phyloP scores from a whole-genome alignment of 2,329 filamentous ascomycete species.

The Botryosphaeria dothidea region DNA sequence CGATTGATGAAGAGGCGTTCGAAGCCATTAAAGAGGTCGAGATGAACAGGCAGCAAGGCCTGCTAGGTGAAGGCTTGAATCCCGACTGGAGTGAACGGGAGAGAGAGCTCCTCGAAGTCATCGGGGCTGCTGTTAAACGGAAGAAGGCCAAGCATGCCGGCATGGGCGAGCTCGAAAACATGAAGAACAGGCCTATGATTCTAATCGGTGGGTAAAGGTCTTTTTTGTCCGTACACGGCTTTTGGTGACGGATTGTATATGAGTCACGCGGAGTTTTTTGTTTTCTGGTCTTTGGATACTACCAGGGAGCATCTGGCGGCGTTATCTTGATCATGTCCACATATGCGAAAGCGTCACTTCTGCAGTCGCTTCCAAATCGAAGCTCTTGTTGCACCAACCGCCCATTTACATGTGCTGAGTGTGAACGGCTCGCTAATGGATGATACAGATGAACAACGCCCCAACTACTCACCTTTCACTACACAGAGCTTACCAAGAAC shows the following conservation, averaged over 20 bases:
- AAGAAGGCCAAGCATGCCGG: constrained; percentile 97
- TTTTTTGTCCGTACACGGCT: not conserved
- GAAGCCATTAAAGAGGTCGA: constrained; percentile 73
- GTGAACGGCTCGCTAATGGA: not conserved
- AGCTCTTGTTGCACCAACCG: not conserved
- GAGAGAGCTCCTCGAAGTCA: constrained; percentile 76
- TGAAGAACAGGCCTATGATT: constrained; percentile 99
- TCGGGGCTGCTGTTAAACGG: constrained; percentile 86
- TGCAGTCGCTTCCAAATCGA: not conserved
- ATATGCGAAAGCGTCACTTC: not conserved
- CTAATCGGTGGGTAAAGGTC: constrained; percentile 93
- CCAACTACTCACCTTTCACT: not conserved
- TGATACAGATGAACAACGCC: not conserved
- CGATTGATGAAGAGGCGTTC: constrained; percentile 77
- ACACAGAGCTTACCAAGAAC: not conserved
- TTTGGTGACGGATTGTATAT: not conserved
- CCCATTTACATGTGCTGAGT: not conserved
- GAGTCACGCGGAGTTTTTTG: constrained; percentile 1
- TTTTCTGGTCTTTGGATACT: constrained; percentile 4
- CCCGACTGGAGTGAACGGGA: constrained; percentile 61
- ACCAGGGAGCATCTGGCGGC: constrained; percentile 5
- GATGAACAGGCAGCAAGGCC: constrained; percentile 57
- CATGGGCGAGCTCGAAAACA: constrained; percentile 86
- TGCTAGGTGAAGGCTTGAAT: constrained; percentile 35
- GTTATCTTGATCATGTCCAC: constrained; percentile 5